Conservation (phyloP, 257 asterid species). For the Verbena officinalis region DNA sequence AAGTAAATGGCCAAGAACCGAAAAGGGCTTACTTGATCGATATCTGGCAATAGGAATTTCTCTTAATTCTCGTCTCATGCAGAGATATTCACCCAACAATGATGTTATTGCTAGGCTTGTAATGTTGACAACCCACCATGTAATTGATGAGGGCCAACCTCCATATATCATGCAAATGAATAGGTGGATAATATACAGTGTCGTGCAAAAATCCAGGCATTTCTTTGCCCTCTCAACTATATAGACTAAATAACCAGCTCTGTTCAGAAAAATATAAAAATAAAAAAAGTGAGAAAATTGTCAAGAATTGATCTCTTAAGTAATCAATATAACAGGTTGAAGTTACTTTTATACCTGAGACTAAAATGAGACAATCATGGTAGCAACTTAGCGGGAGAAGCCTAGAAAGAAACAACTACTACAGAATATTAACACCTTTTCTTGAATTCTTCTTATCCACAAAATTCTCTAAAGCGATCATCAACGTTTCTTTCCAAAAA, state of each 20-base stretch:
- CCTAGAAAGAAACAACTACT: not conserved
- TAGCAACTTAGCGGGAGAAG: slow-evolving; percentile 6
- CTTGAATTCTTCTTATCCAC: not conserved
- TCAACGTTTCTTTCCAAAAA: not conserved
- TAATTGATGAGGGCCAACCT: slow-evolving; percentile 91
- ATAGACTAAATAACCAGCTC: slow-evolving; percentile 74
- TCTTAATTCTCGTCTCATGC: slow-evolving; percentile 77
- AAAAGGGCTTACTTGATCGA: slow-evolving; percentile 73
- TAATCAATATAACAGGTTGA: slow-evolving; percentile 14
- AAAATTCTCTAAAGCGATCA: not conserved
- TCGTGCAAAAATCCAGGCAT: slow-evolving; percentile 92
- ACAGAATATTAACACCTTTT: not conserved
- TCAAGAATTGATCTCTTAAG: slow-evolving; percentile 22
- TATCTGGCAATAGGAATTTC: slow-evolving; percentile 83
- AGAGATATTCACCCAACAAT: slow-evolving; percentile 78
- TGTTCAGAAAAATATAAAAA: slow-evolving; percentile 52
- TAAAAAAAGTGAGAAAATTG: slow-evolving; percentile 10
- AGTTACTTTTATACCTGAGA: slow-evolving; percentile 3
- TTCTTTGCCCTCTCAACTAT: slow-evolving; percentile 91
- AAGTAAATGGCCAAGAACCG: slow-evolving; percentile 3
- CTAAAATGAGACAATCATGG: slow-evolving; percentile 10
- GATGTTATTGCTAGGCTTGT: slow-evolving; percentile 80
- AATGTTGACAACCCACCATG: slow-evolving; percentile 93
- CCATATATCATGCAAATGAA: slow-evolving; percentile 79
- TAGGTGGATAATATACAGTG: slow-evolving; percentile 76